Percentiles rank a stretch among this genome's conserved stretches.
Conservation (phyloP, 805 yeast species). For the Suhomyces sp. region DNA sequence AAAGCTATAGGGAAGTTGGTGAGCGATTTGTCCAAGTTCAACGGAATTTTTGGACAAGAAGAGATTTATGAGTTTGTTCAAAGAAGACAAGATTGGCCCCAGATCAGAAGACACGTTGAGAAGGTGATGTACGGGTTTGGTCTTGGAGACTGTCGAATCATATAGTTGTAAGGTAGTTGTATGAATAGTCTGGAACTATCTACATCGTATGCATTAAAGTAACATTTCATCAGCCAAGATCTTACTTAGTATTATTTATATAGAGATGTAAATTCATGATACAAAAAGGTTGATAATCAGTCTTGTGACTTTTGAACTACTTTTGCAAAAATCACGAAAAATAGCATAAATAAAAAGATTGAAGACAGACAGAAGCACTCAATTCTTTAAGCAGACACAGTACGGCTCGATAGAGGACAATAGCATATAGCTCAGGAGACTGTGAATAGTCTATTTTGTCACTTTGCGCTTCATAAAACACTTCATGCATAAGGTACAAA, state of each 20-base stretch:
- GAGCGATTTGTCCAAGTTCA: conserved; percentile 78
- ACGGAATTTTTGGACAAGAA: conserved; percentile 87
- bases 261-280: neutral
- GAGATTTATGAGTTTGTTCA: conserved; percentile 92
- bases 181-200: neutral
- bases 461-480: no score
- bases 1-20: conserved; percentile 81
- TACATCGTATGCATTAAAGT: neutral
- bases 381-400: no score
- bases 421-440: no score
- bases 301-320: neutral
- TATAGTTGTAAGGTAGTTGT: conserved; percentile 22
- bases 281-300: neutral
- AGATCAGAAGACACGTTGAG: conserved; percentile 76
- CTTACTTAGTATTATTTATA: neutral
- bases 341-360: no score
- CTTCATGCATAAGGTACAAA: neutral
- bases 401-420: no score
- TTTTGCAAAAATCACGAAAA: neutral
- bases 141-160: conserved; percentile 67
- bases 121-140: conserved; percentile 93
- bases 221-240: no score
- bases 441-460: no score
- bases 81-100: conserved; percentile 81
- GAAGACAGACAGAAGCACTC: no score